A percentile compares a stretch with the other conserved stretches of the same genome.
These are phyloP conservation scores for Boehmeria nivea DNA, from an alignment of 306 rosid genomes.

Conservation along the genomic window DNA sequence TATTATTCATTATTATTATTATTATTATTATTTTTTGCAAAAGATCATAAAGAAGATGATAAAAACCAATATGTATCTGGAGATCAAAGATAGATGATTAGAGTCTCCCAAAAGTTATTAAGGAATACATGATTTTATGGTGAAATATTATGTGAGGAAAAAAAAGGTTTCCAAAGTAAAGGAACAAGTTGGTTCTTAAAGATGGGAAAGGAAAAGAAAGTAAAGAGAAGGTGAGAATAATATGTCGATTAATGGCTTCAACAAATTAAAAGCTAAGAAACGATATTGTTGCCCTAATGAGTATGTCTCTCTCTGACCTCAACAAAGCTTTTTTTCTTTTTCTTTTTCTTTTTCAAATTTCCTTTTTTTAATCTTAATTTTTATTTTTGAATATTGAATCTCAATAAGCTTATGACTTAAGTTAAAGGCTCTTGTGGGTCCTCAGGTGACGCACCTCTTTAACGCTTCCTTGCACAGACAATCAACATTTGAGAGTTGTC, in stretches of 20 bases:
- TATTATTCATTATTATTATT: too few species aligned
- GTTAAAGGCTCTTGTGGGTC: constrained; percentile 45
- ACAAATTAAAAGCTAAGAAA: constrained; percentile 27
- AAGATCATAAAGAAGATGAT: constrained; percentile 16
- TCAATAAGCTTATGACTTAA: constrained; percentile 31
- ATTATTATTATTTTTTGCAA: too few species aligned
- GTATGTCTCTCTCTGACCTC: constrained; percentile 28
- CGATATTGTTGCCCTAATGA: constrained; percentile 30
- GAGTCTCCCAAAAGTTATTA: constrained; percentile 51
- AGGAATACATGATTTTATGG: constrained; percentile 26
- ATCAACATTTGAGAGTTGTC: constrained; percentile 1
- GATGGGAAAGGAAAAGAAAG: constrained; percentile 24
- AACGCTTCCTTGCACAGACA: constrained; percentile 3
- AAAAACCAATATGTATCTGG: constrained; percentile 29
- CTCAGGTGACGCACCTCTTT: constrained; percentile 33
- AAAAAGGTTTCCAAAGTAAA: constrained; percentile 54
- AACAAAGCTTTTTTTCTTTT: too few species aligned
- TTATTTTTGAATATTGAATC: background rate
- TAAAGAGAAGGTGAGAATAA: constrained; percentile 24
- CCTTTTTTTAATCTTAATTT: too few species aligned
- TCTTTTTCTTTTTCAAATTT: too few species aligned
- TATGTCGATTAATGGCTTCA: constrained; percentile 25
- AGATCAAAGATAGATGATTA: constrained; percentile 38
- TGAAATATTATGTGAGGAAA: constrained; percentile 10
- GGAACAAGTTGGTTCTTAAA: constrained; percentile 39